Conservation (phyloP, 805 yeast genomes). For the Metschnikowia aberdeeniae region DNA sequence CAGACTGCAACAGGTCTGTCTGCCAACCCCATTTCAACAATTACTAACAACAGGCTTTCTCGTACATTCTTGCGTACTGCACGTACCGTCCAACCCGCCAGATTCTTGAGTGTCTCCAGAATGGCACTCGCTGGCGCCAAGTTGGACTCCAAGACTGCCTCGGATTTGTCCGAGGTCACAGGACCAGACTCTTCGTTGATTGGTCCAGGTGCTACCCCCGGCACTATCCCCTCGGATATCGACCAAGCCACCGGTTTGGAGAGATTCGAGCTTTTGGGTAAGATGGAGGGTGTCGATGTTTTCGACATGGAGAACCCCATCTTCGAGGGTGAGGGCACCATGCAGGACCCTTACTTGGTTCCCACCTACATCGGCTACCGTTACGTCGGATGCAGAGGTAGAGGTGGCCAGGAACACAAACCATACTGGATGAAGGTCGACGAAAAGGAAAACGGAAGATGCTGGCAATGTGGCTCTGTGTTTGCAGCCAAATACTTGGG, state of each 20-base stretch:
- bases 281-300: conserved; percentile 91
- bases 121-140: conserved; percentile 21
- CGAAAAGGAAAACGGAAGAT: conserved; percentile 78
- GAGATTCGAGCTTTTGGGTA: conserved; percentile 91
- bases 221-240: conserved; percentile 84
- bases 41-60: conserved; percentile 31
- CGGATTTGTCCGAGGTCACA: conserved; percentile 68
- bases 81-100: conserved; percentile 26
- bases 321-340: conserved; percentile 84
- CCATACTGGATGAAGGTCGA: conserved; percentile 92
- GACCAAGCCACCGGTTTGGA: conserved; percentile 99
- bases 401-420: conserved; percentile 89
- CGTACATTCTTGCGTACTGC: conserved; percentile 36
- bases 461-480: conserved; percentile 98
- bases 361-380: conserved; percentile 91
- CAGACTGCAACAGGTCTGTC: too few species aligned
- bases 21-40: too few species aligned
- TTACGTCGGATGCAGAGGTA: conserved; percentile 96
- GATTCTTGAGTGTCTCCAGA: conserved; percentile 36
- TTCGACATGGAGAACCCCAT: conserved; percentile 88
- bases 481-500: conserved; percentile 87
- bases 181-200: conserved; percentile 69
- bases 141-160: conserved; percentile 56
- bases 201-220: conserved; percentile 86
- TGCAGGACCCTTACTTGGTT: conserved; percentile 81